phyloP scores from a whole-genome alignment of 805 yeast species.

The Ogataea naganishii region DNA sequence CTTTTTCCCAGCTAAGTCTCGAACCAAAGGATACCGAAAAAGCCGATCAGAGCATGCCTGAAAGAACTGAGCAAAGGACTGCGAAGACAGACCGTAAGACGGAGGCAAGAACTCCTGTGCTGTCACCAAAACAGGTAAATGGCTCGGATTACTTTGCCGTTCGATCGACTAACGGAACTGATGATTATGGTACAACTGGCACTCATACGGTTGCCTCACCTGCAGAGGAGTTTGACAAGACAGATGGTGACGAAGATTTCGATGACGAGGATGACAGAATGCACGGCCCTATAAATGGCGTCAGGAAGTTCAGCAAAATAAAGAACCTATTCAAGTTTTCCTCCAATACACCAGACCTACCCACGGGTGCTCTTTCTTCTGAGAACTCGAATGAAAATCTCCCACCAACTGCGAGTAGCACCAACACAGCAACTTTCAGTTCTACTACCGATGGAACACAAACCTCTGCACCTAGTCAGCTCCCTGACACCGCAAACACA shows the following conservation, averaged over 20 bases:
- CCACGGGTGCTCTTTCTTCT: constrained; percentile 1
- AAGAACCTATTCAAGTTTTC: constrained; percentile 20
- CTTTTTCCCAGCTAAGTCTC: no score
- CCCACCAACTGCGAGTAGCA: not conserved
- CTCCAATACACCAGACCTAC: constrained; percentile 4
- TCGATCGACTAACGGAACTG: constrained; percentile 1
- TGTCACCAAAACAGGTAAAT: constrained; percentile 12
- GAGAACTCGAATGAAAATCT: not conserved
- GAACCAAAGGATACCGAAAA: no score
- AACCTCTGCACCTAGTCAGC: not conserved
- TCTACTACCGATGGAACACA: not conserved
- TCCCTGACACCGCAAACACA: constrained; percentile 1
- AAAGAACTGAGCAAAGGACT: constrained; percentile 11
- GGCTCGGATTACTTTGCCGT: not conserved
- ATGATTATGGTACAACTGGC: constrained; percentile 7
- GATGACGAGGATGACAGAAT: constrained; percentile 1
- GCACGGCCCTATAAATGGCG: not conserved
- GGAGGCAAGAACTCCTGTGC: constrained; percentile 9
- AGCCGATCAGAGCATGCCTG: no score
- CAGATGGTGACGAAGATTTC: not conserved
- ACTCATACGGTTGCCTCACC: not conserved
- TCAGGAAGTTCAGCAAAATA: constrained; percentile 15
- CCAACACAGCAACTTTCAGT: constrained; percentile 3
- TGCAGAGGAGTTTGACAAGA: constrained; percentile 4
- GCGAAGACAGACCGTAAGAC: constrained; percentile 5